phyloP scores from a whole-genome alignment of 306 rosid species.

The Malus asiatica region DNA sequence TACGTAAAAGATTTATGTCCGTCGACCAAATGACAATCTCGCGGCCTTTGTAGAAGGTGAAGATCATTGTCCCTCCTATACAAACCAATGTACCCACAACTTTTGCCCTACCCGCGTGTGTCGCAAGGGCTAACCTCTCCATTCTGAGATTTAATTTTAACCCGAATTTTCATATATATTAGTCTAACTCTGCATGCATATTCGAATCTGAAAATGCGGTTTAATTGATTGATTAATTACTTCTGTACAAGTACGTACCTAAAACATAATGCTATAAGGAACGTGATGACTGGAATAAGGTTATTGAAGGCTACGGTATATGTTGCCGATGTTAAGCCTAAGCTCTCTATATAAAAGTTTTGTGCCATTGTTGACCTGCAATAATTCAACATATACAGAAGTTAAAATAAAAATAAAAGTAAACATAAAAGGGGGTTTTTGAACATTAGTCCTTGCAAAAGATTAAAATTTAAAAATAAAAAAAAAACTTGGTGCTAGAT shows the following conservation, averaged over 20 bases:
- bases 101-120: constrained; percentile 39
- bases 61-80: constrained; percentile 60
- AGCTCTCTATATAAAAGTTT: constrained; percentile 13
- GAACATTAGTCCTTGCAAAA: no score
- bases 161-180: no score
- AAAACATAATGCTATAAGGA: constrained; percentile 3
- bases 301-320: constrained; percentile 7
- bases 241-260: neutral
- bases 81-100: constrained; percentile 41
- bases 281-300: constrained; percentile 21
- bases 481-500: no score
- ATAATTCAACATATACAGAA: no score
- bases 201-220: no score
- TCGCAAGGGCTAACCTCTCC: constrained; percentile 26
- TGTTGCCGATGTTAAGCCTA: constrained; percentile 17
- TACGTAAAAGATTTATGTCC: constrained; percentile 33
- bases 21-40: constrained; percentile 31
- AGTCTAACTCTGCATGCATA: no score
- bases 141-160: constrained; percentile 12
- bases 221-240: no score
- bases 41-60: constrained; percentile 43
- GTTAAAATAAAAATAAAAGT: no score
- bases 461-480: no score
- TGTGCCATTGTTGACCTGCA: constrained; percentile 21
- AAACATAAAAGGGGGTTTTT: no score